Evolutionary conservation across 176 grass and related monocot genomes (phyloP).

Genomic region (Eleusine indica): DNA sequence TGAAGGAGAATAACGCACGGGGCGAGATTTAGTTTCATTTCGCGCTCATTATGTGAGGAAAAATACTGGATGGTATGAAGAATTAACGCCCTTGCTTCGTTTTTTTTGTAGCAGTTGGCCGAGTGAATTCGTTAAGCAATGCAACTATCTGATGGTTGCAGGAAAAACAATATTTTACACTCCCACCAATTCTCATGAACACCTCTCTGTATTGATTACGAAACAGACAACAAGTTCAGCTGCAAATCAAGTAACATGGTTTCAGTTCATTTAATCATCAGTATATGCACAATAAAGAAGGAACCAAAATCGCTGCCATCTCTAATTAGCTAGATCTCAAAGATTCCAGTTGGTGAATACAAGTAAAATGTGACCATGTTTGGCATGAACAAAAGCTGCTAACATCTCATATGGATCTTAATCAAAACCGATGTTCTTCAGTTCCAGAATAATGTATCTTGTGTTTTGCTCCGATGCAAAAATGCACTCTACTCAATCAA

Average conservation of each 20-base stretch:
- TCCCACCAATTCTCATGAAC: too few relatives aligned
- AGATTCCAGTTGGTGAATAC: background rate
- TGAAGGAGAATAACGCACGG: too few relatives aligned
- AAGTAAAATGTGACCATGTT: conserved; percentile 2
- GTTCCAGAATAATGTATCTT: background rate
- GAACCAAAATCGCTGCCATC: background rate
- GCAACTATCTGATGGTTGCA: too few relatives aligned
- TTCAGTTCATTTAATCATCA: background rate
- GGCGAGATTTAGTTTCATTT: too few relatives aligned
- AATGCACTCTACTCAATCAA: conserved; percentile 38
- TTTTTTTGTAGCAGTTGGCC: too few relatives aligned
- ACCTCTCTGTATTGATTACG: too few relatives aligned
- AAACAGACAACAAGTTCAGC: too few relatives aligned
- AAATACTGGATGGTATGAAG: too few relatives aligned
- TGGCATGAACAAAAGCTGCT: background rate
- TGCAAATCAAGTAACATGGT: background rate
- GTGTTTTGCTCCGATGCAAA: background rate
- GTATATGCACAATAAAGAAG: background rate
- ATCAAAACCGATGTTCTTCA: background rate
- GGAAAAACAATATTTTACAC: too few relatives aligned
- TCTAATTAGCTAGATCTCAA: background rate
- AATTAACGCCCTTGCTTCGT: too few relatives aligned
- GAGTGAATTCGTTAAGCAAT: too few relatives aligned
- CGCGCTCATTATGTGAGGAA: too few relatives aligned
- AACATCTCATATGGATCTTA: background rate